These are phyloP conservation scores for Serendipita sp. DNA, from an alignment of 768 basidiomycete species.

Conservation along the genomic window DNA sequence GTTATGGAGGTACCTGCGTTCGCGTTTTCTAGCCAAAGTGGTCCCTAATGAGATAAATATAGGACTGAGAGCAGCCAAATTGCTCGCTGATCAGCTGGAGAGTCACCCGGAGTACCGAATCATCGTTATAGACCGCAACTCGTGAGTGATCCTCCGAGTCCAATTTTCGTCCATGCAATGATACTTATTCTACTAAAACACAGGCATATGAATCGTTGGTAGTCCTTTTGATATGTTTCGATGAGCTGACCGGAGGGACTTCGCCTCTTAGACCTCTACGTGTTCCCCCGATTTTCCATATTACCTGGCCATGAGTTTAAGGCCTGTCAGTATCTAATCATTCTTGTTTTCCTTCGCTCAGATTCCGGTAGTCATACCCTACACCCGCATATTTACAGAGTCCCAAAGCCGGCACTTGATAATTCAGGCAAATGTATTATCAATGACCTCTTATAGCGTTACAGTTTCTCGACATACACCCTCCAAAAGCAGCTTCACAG, in stretches of 20 bases:
- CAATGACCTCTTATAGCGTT: background rate
- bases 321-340: background rate
- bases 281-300: background rate
- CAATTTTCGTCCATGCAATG: background rate
- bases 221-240: background rate
- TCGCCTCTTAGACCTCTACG: background rate
- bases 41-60: background rate
- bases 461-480: background rate
- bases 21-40: background rate
- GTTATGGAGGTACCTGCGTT: background rate
- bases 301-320: background rate
- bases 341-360: background rate
- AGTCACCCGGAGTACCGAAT: background rate
- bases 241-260: background rate
- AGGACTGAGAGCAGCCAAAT: background rate
- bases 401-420: background rate
- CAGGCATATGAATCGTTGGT: background rate
- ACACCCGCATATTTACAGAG: background rate
- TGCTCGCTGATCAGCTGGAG: background rate
- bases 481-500: background rate
- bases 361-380: background rate
- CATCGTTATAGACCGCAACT: slow-evolving; percentile 1
- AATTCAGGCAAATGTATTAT: background rate
- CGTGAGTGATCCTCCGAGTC: background rate
- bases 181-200: background rate